Base-by-base conservation (phyloP, 371 early-diverging fungal genomes). In the Catenaria anguillulae region DNA sequence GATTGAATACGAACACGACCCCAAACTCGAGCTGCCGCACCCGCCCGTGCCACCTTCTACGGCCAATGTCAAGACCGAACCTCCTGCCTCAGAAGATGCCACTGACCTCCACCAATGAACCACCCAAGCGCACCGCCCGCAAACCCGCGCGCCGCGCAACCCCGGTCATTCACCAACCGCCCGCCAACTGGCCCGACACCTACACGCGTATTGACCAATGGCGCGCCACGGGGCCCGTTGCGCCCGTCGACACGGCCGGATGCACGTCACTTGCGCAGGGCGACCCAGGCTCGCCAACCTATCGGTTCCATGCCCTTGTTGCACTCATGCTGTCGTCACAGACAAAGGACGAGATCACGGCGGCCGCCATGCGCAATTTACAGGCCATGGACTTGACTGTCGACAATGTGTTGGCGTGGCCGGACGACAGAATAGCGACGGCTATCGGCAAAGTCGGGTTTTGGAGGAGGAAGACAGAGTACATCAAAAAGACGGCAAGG, bases 211-310 rank as follows among this genome's bases (percentile, higher is more conserved):
- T 93, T 54, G 72, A 76, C 55, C 77, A 73, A 21, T 87, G 74
- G 68, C 75, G 92, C 26, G 65, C 78, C 36, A 65, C 63, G 8
- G 68, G 79, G 63, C 55, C 40, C 17, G 40, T 70, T 17, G 97
- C 98, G 5, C 95, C 96, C 1, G 99, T 99, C 5, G 99, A 99
- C 72, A 85, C 86, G 0, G 87, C 93, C 75, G 99, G 99, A 0
- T 97, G 98, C 73, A 88, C 81, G 54, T 70, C 78, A 24, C 68
- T 92, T 34, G 89, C 83, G 40, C 71, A 55, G 68, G 74, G 60
- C 2, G 74, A 80, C 69, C 68, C 73, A 17, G 29, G 33, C 56
- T 17, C 19, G 21, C 40, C 10, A 23, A 80, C 77, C 4, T 81
- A 73, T 54, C 81, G 94, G 40, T 97, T 87, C 70, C 91, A 93